Base-by-base conservation (phyloP, 1,284 basidiomycete genomes). In the Peniophora sp. region DNA sequence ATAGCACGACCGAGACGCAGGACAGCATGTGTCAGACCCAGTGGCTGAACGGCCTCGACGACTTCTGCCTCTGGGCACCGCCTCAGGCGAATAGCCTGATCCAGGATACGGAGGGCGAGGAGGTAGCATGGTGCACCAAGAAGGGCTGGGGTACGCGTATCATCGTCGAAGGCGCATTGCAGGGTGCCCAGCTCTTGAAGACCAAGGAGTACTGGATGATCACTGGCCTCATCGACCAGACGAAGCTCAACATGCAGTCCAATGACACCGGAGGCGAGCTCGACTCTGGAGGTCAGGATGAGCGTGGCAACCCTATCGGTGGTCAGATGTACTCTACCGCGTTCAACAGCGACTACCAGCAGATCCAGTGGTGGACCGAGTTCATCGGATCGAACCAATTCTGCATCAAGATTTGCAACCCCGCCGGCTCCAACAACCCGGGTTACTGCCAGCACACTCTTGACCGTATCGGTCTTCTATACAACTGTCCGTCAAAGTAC, bases 51-150 rank as follows among this genome's bases (percentile, higher is more conserved):
- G 61, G 65, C 54, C 60, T 79, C 25, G 74, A 78, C 54, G 83
- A 85, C 61, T 85, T 82, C 64, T 86, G 83, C 58, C 56, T 85
- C 12, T 86, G 76, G 73, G 79, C 71, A 11, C 81, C 83, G 22
- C 72, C 62, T 2, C 63, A 63, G 23, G 64, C 63, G 23, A 67
- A 65, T 54, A 68, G 72, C 32, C 68, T 70, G n/a, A 79, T 90
- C 51, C 84, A 74, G 20, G 73, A 85, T 56, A 75, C 77, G 2
- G 88, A 90, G 65, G 78, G 72, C 39, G 71, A 81, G 62, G 82
- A 79, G 56, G 81, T 90, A n/a, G 80, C 84, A 0, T 90, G 79
- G 78, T 91, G 87, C 70, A 84, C 83, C 38, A 82, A 79, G 62
- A 72, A 75, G 48, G 79, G 81, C n/a, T 75, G 74, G 52, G 85